phyloP scores from a whole-genome alignment of 78 protist genomes.

The Dictyostelium brefeldianum region DNA sequence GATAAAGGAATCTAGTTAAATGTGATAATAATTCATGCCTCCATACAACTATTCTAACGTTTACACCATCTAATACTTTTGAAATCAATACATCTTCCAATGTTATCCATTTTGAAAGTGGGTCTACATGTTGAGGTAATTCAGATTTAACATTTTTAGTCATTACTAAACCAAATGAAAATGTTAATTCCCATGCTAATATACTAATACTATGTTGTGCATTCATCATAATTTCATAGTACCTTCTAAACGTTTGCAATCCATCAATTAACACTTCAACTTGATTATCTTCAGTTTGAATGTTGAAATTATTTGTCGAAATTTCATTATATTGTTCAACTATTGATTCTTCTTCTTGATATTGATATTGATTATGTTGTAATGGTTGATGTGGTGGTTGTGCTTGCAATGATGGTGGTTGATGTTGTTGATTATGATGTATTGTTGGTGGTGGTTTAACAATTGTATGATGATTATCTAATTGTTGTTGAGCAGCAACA shows the following conservation, averaged over 20 bases:
- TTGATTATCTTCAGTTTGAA: conserved; percentile 59
- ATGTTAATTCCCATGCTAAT: conserved; percentile 86
- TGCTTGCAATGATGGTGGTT: background rate
- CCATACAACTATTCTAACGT: conserved; percentile 88
- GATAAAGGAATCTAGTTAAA: conserved; percentile 79
- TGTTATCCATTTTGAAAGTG: conserved; percentile 54
- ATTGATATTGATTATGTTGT: background rate
- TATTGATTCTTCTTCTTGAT: background rate
- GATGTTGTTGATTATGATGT: background rate
- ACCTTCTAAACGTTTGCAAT: conserved; percentile 86
- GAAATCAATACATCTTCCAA: conserved; percentile 83
- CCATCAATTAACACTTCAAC: conserved; percentile 88
- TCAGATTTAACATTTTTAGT: conserved; percentile 72
- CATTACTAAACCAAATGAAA: conserved; percentile 82
- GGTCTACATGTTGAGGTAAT: conserved; percentile 1
- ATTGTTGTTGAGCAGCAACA: background rate
- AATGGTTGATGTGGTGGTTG: background rate
- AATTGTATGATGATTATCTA: background rate
- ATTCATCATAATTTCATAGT: conserved; percentile 78
- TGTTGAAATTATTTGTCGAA: conserved; percentile 1
- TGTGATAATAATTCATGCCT: conserved; percentile 81
- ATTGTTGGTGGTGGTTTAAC: background rate
- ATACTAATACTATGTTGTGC: conserved; percentile 84
- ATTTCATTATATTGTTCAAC: background rate
- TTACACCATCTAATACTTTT: conserved; percentile 77